phyloP scores from a whole-genome alignment of 1,284 basidiomycete species.

The Fomitiporia mediterranea region DNA sequence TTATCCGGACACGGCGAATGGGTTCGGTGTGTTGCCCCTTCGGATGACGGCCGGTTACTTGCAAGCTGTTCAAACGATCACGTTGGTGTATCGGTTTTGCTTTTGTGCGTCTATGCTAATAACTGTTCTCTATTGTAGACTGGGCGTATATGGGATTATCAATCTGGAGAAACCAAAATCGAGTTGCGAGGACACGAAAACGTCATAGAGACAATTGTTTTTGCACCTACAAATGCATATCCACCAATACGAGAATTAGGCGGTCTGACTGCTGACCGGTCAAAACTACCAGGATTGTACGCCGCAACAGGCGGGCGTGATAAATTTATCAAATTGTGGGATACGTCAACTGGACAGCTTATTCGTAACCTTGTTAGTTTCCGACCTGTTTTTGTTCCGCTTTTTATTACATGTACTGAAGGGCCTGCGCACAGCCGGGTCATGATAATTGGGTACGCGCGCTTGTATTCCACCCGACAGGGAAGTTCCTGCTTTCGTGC shows the following conservation, averaged over 20 bases:
- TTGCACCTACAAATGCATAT: conserved; percentile 55
- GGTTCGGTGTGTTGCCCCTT: conserved; percentile 63
- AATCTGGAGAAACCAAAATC: conserved; percentile 58
- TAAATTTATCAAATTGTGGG: conserved; percentile 73
- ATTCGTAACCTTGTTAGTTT: conserved; percentile 56
- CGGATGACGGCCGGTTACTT: conserved; percentile 55
- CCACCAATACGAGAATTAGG: conserved; percentile 56
- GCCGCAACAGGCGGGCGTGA: conserved; percentile 68
- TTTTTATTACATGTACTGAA: conserved; percentile 1
- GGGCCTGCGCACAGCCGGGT: conserved; percentile 35
- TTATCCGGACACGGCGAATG: conserved; percentile 61
- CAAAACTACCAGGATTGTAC: conserved; percentile 42
- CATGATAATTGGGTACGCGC: conserved; percentile 72
- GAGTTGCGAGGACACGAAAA: conserved; percentile 75
- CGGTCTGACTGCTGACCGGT: conserved; percentile 34
- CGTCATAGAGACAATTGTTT: conserved; percentile 65
- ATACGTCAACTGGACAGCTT: conserved; percentile 58
- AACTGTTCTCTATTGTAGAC: conserved; percentile 40
- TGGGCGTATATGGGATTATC: conserved; percentile 57
- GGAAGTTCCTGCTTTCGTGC: conserved; percentile 67
- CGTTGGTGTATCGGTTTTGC: conserved; percentile 34
- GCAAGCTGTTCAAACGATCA: conserved; percentile 70
- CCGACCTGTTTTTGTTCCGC: not conserved
- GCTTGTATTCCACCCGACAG: conserved; percentile 67
- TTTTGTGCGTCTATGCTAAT: not conserved